phyloP scores from a whole-genome alignment of 345 rosid genomes.

The Dipteronia sinensis region DNA sequence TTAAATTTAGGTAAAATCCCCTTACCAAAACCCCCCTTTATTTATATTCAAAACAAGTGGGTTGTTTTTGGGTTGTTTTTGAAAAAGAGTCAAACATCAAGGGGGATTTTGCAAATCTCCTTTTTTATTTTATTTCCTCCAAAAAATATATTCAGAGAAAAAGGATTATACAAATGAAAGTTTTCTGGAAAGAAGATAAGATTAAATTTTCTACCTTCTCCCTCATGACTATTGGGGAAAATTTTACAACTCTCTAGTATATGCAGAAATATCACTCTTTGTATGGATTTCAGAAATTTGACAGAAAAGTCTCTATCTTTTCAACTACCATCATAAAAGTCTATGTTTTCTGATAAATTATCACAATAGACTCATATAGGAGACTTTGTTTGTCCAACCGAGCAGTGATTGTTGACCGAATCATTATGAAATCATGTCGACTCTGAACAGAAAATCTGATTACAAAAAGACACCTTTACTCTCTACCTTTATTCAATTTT shows the following conservation, averaged over 20 bases:
- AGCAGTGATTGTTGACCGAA: neutral
- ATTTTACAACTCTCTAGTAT: too few relatives aligned
- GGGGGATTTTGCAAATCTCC: too few relatives aligned
- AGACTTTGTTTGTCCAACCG: neutral
- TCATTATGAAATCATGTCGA: neutral
- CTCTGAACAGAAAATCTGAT: neutral
- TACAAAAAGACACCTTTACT: neutral
- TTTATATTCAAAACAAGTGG: too few relatives aligned
- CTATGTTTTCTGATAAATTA: neutral
- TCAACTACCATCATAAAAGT: neutral
- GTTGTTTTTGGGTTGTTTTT: too few relatives aligned
- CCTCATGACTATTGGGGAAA: neutral
- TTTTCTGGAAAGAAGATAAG: too few relatives aligned
- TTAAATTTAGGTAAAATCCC: too few relatives aligned
- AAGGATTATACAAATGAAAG: too few relatives aligned
- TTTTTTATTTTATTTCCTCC: too few relatives aligned
- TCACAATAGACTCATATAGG: neutral
- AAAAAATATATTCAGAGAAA: too few relatives aligned
- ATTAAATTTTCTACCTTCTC: neutral
- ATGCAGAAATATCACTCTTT: neutral
- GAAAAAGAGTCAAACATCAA: too few relatives aligned
- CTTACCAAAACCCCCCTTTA: too few relatives aligned
- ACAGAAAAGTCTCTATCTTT: neutral
- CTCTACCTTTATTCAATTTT: neutral
- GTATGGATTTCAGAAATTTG: neutral